These are phyloP conservation scores for Alternaria atra DNA, from an alignment of 2,329 filamentous ascomycete species.

Conservation along the genomic window DNA sequence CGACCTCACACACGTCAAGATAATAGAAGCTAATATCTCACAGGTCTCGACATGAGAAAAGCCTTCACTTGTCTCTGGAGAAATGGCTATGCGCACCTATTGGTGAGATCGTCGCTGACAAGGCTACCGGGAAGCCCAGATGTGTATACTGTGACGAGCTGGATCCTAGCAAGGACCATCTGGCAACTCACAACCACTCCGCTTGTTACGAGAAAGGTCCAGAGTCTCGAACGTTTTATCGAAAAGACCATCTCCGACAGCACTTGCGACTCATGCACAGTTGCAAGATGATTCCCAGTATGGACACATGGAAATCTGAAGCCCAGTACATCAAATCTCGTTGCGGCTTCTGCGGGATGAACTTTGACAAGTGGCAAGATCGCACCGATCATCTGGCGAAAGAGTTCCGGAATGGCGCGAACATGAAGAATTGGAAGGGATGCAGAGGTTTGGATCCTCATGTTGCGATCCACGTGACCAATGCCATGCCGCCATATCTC, in stretches of 20 bases:
- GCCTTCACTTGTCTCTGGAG: slow-evolving; percentile 50
- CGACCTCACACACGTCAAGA: background rate
- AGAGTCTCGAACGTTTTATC: slow-evolving; percentile 70
- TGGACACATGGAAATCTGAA: slow-evolving; percentile 71
- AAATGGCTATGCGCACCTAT: slow-evolving; percentile 66
- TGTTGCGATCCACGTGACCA: slow-evolving; percentile 59
- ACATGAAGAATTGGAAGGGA: slow-evolving; percentile 65
- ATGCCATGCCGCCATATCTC: slow-evolving; percentile 62
- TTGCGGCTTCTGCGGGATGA: slow-evolving; percentile 63
- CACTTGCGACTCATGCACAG: slow-evolving; percentile 69
- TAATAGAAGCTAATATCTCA: slow-evolving; percentile 25
- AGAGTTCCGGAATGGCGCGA: slow-evolving; percentile 63
- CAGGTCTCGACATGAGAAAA: slow-evolving; percentile 53
- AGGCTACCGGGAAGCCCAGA: slow-evolving; percentile 63
- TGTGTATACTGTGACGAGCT: slow-evolving; percentile 68
- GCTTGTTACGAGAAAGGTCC: slow-evolving; percentile 73
- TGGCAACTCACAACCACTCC: slow-evolving; percentile 67
- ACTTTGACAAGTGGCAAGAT: slow-evolving; percentile 61
- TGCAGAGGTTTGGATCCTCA: slow-evolving; percentile 62
- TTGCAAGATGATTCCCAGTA: slow-evolving; percentile 67
- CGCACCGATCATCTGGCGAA: slow-evolving; percentile 63
- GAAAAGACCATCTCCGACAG: slow-evolving; percentile 70
- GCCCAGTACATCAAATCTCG: slow-evolving; percentile 63
- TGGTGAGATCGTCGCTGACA: slow-evolving; percentile 65
- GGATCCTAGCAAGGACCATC: slow-evolving; percentile 64